Evolutionary conservation across 352 stramenopile species (phyloP).

Genomic region (Phytophthora ramorum): DNA sequence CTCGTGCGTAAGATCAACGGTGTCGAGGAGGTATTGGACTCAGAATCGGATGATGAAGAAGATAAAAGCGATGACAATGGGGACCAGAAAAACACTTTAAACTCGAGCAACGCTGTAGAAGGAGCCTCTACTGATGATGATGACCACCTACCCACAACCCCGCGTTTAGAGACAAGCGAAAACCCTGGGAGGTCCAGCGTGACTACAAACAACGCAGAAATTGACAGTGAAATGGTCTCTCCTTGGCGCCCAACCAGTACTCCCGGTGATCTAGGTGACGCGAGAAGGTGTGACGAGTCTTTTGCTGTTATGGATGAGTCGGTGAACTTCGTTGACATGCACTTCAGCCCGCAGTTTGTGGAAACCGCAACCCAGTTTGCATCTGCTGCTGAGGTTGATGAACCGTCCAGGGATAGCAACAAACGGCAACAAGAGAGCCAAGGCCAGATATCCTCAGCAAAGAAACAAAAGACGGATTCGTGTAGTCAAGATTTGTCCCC

Average conservation of each 20-base stretch:
- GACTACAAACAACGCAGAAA: slow-evolving; percentile 20
- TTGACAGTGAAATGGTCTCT: slow-evolving; percentile 25
- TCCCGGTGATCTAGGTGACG: slow-evolving; percentile 1
- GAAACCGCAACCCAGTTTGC: slow-evolving; percentile 40
- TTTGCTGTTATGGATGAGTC: slow-evolving; percentile 45
- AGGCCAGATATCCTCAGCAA: neutral
- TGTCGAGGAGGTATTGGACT: slow-evolving; percentile 33
- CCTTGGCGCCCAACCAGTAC: slow-evolving; percentile 12
- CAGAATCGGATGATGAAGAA: slow-evolving; percentile 33
- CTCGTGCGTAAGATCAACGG: slow-evolving; percentile 65
- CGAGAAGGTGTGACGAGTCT: slow-evolving; percentile 23
- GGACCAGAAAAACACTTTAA: neutral
- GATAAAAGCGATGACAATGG: slow-evolving; percentile 16
- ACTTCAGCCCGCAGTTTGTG: slow-evolving; percentile 66
- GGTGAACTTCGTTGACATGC: slow-evolving; percentile 40
- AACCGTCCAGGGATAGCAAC: neutral
- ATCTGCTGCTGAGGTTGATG: slow-evolving; percentile 5
- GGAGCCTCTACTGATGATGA: neutral
- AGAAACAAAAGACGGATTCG: slow-evolving; percentile 14
- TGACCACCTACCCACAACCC: neutral
- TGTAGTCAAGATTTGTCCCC: neutral
- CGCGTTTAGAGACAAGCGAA: neutral
- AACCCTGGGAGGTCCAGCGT: slow-evolving; percentile 3
- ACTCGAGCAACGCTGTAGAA: neutral
- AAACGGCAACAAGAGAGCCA: slow-evolving; percentile 7